Base-by-base conservation (phyloP, 768 basidiomycete species). In the Leucogyrophana mollusca region DNA sequence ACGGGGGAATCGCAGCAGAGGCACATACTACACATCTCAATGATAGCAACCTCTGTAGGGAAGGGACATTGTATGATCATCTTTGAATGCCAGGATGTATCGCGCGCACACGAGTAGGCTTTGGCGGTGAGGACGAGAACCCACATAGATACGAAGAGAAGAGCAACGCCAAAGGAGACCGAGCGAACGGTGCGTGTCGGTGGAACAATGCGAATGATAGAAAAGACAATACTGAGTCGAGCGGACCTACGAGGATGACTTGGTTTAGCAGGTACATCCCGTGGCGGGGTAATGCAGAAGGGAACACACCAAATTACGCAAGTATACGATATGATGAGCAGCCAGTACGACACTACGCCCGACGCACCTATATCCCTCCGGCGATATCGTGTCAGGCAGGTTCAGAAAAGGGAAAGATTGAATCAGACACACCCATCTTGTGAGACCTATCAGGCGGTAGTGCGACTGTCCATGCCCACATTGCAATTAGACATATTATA, bases 141-240 rank as follows among this genome's bases (percentile, higher is more conserved):
- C 34, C 56, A 54, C 22, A 66, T 65, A 34, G 60, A 14, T 24
- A 62, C 14, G 56, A 66, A 68, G 2, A 66, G 9, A 16, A 58
- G 53, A 1, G 65, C 68, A 14, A 74, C 47, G 44, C 6, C 7
- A 13, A 30, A 30, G 7, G 27, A 6, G 27, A 30, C 7, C 7
- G 27, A 7, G 27, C 27, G 27, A 13, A 13, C 13, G 13, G 27
- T 30, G 6, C 6, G 27, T 6, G 36, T 47, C 39, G 68, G 67
- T 1, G 74, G 72, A 43, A 75, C 73, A 54, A 80, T 69, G 30
- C 79, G 75, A 41, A 79, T 73, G 49, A 81, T 69, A 4, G 78
- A 79, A 59, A 76, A 77, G 6, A 81, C 60, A 34, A 79, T 78
- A 18, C 77, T 72, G n/a, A 78, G 61, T n/a, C 78, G 71, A 2